Base-by-base conservation (phyloP, 2,329 filamentous ascomycete genomes). In the Myotisia sp. region DNA sequence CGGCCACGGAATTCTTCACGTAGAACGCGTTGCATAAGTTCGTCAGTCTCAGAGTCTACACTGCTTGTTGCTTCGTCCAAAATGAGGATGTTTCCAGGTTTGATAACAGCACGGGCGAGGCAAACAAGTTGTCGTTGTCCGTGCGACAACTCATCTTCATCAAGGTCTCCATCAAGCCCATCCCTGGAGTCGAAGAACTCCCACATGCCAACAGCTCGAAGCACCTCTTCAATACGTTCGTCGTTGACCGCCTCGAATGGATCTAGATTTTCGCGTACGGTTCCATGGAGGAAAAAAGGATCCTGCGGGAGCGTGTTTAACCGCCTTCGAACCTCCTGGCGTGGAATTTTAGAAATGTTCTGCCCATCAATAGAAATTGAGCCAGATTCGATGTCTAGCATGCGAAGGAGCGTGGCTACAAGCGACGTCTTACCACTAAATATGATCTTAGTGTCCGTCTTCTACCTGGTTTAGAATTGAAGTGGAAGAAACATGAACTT, bases 111-210 rank as follows among this genome's bases (percentile, higher is more conserved):
- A 28, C 90, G 83, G 23, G 90, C 90, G 27, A 98, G 70, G 13
- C 85, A 94, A 31, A 95, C 72, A 39, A 98, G 74, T 60, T 95
- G 90, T 33, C 87, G 76, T 59, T 98, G 90, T 29, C 90, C 90
- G 54, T 90, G 79, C 36, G 85, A 93, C 38, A 98, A 70, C 54
- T 95, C 95, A 21, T 37, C 29, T 6, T 21, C 24, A 3, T n/a
- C 7, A 21, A 36, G 3, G 6, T 24, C 24, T 10, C 18, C 34
- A 26, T 36, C 34, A 16, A 36, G 27, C 6, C 34, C 34, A n/a
- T 27, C 26, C 14, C 13, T 8, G 2, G 5, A 3, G 4, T 36
- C 17, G 12, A 29, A 21, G 6, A 29, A 17, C 3, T 36, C 34
- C 34, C 24, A 36, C 10, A 36, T 17, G 3, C 19, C 24, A 10